A percentile compares a stretch with the other conserved stretches of the same genome.
Conservation (phyloP, 306 rosid genomes). For the Boehmeria nivea region DNA sequence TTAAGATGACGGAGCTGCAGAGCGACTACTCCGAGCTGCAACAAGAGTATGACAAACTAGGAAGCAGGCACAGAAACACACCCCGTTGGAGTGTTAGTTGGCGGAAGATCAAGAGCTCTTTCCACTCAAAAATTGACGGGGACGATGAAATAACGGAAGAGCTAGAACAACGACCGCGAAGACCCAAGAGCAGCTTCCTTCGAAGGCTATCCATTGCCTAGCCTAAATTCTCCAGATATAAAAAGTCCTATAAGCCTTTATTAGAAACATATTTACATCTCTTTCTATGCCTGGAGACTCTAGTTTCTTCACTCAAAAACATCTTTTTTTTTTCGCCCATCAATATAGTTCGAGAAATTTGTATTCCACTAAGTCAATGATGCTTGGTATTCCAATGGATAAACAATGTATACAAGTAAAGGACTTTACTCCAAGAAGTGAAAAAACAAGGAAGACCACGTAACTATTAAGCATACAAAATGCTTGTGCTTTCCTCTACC, state of each 20-base stretch:
- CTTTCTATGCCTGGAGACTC: not conserved
- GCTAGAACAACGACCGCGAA: conserved; percentile 30
- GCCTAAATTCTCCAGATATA: too few relatives aligned
- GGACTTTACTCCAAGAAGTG: not conserved
- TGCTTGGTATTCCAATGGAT: not conserved
- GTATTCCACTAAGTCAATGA: conserved; percentile 11
- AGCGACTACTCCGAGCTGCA: conserved; percentile 71
- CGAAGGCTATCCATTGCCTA: conserved; percentile 48
- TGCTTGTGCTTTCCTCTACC: too few relatives aligned
- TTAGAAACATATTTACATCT: too few relatives aligned
- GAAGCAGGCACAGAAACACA: conserved; percentile 40
- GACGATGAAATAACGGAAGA: conserved; percentile 43
- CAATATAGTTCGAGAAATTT: not conserved
- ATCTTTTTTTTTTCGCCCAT: not conserved
- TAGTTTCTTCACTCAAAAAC: conserved; percentile 3
- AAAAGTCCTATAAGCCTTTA: too few relatives aligned
- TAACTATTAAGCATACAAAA: not conserved
- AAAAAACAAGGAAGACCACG: not conserved
- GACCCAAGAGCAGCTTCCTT: conserved; percentile 38
- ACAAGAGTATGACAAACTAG: conserved; percentile 55
- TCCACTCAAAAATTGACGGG: conserved; percentile 49
- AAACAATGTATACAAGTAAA: not conserved
- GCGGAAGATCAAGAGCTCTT: conserved; percentile 70
- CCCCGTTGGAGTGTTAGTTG: conserved; percentile 59
- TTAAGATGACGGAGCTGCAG: conserved; percentile 61